A percentile compares a stretch with the other conserved stretches of the same genome.
Conservation (phyloP, 1,284 basidiomycete species). For the Cutaneotrichosporon sp. region DNA sequence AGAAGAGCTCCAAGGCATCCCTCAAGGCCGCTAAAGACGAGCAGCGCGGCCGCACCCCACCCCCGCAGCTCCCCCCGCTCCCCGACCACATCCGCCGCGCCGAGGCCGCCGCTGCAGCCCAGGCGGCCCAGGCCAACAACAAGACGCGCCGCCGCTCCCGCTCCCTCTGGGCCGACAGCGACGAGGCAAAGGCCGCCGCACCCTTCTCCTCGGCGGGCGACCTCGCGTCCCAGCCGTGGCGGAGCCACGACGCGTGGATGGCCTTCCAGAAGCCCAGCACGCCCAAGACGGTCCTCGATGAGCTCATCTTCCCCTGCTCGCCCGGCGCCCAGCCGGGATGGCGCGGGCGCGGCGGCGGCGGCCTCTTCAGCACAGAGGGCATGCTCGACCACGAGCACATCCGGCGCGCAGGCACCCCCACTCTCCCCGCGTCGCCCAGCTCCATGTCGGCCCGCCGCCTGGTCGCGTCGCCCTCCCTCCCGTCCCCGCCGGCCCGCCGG, state of each 20-base stretch:
- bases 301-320: slow-evolving; percentile 20
- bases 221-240: slow-evolving; percentile 38
- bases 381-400: slow-evolving; percentile 11
- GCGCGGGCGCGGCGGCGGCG: slow-evolving; percentile 24
- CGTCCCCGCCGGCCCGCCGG: background rate
- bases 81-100: slow-evolving; percentile 23
- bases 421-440: background rate
- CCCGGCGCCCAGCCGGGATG: slow-evolving; percentile 16
- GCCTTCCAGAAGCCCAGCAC: slow-evolving; percentile 27
- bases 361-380: slow-evolving; percentile 19
- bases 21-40: slow-evolving; percentile 19
- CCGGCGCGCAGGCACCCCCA: background rate
- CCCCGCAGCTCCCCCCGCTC: slow-evolving; percentile 25
- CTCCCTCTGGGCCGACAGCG: slow-evolving; percentile 14
- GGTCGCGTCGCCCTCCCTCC: background rate
- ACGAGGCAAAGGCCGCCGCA: slow-evolving; percentile 12
- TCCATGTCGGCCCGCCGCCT: background rate
- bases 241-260: slow-evolving; percentile 38
- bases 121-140: background rate
- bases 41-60: slow-evolving; percentile 16
- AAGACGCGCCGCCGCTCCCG: slow-evolving; percentile 13
- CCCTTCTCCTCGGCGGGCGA: background rate
- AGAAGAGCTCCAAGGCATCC: slow-evolving; percentile 18
- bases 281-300: slow-evolving; percentile 8
- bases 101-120: slow-evolving; percentile 6